Base-by-base conservation (phyloP, 2,329 filamentous ascomycete species). In the Coniochaeta ligniaria region DNA sequence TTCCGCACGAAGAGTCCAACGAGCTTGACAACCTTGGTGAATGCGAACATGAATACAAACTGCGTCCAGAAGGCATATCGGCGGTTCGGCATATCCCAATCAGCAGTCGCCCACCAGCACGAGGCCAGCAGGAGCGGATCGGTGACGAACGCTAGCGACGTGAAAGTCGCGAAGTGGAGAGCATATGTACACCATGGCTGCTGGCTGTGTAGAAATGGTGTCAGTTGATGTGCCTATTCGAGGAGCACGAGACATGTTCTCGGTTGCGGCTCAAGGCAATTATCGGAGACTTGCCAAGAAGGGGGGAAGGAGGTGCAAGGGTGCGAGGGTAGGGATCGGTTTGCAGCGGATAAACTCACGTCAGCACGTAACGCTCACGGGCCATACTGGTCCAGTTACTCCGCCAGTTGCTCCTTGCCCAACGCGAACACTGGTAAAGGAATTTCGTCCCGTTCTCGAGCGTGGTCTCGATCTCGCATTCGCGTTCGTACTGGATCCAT, bases 361-460 rank as follows among this genome's bases (percentile, higher is more conserved):
- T 87, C 86, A 90, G 92, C 70, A 97, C 91, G 70, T 92, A 84
- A 71, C 89, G 81, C 76, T 97, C 94, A 65, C 85, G 85, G 65
- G 94, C 83, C 70, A 97, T 82, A 74, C 92, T 97, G 59, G 92
- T 97, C 75, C 92, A 88, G 75, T 98, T 98, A 79, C 92, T 96
- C 71, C 94, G 84, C 94, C 94, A 98, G 76, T 98, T 98, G 80
- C 93, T 97, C 70, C 94, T 87, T 50, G 95, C 92, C 94, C 94
- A 98, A 56, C 94, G 85, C 55, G 94, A 86, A 75, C 94, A 98
- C 76, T 98, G 94, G 72, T 91, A 94, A 64, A 98, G 79, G 71
- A 96, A 98, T 71, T 93, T 96, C 60, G 83, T 80, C 71, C 93
- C 89, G 72, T 94, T 90, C 74, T 97, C 94, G 45, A 98, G 82